Conservation (phyloP, 345 rosid genomes). For the Eucalyptus guilfoylei region DNA sequence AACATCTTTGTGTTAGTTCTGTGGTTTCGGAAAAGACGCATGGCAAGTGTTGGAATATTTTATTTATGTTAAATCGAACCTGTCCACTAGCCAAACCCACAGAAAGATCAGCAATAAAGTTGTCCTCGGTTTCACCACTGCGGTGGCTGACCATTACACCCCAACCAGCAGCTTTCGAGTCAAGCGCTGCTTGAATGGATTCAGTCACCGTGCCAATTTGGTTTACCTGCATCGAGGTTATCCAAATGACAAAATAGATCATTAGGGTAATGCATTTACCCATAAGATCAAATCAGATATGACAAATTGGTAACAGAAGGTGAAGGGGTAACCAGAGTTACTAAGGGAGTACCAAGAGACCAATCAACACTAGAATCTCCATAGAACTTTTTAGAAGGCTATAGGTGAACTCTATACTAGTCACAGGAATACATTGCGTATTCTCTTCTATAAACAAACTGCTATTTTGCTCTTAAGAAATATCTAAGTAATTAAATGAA, state of each 20-base stretch:
- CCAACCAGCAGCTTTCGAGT: constrained; percentile 99
- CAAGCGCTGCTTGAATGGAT: constrained; percentile 89
- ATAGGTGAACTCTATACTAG: neutral
- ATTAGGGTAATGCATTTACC: neutral
- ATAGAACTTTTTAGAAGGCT: neutral
- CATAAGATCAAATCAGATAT: neutral
- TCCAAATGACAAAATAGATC: neutral
- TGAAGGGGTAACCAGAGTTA: neutral
- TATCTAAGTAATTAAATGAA: neutral
- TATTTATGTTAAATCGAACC: constrained; percentile 20
- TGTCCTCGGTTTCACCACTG: constrained; percentile 98
- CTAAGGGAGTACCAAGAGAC: neutral
- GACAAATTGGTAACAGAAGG: neutral
- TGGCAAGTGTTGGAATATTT: neutral
- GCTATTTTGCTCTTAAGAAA: neutral
- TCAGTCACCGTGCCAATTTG: constrained; percentile 96
- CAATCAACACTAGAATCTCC: neutral
- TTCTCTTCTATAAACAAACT: neutral
- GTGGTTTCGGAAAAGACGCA: neutral
- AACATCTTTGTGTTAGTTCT: neutral
- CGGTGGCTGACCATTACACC: constrained; percentile 99
- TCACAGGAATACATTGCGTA: neutral
- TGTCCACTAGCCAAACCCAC: constrained; percentile 98
- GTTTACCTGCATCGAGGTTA: constrained; percentile 53
- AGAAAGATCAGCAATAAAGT: constrained; percentile 91